Evolutionary conservation across 805 yeast genomes (phyloP).

Genomic region (Yamadazyma phyllophila): DNA sequence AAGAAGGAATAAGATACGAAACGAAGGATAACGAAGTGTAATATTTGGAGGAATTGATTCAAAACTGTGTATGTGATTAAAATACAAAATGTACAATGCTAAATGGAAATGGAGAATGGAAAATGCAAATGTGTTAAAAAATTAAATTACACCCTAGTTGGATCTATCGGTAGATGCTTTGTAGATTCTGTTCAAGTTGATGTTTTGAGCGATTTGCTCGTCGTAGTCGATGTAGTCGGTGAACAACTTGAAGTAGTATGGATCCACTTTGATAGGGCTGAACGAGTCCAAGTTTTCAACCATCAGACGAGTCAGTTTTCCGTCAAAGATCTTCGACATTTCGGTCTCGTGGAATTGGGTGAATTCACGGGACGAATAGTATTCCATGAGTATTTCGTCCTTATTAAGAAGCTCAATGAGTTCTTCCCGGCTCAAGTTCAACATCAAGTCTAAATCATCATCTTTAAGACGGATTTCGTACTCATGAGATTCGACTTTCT

Average conservation of each 20-base stretch:
- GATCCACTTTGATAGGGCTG: constrained; percentile 31
- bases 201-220: constrained; percentile 21
- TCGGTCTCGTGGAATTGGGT: constrained; percentile 32
- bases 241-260: constrained; percentile 22
- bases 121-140: constrained; percentile 1
- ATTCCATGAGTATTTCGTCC: constrained; percentile 27
- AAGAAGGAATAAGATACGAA: constrained; percentile 6
- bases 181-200: constrained; percentile 17
- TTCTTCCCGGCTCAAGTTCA: constrained; percentile 16
- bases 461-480: constrained; percentile 5
- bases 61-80: neutral
- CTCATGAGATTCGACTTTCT: constrained; percentile 2
- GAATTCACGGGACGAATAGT: constrained; percentile 18
- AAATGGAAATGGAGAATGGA: neutral
- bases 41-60: constrained; percentile 1
- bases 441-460: constrained; percentile 9
- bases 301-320: constrained; percentile 15
- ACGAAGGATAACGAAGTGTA: neutral
- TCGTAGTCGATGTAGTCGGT: constrained; percentile 25
- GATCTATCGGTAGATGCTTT: neutral
- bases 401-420: constrained; percentile 23
- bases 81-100: neutral
- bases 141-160: neutral
- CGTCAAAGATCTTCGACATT: constrained; percentile 20
- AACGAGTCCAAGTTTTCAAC: constrained; percentile 23